Conservation (phyloP, 2,329 filamentous ascomycete genomes). For the Claviceps pusilla region DNA sequence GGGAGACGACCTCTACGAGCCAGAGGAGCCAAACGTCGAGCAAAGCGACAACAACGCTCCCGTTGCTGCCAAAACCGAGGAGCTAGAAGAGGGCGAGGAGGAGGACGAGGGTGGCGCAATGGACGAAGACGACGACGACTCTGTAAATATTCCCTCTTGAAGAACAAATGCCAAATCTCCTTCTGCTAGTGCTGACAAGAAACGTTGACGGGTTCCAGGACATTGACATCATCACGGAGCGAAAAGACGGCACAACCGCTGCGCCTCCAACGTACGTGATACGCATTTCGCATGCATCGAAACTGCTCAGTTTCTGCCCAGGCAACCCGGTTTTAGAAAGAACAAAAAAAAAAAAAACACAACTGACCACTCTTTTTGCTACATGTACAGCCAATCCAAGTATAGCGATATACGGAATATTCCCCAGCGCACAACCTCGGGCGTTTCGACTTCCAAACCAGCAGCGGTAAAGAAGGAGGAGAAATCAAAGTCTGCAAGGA, state of each 20-base stretch:
- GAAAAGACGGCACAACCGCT: slow-evolving; percentile 48
- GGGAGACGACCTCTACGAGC: slow-evolving; percentile 52
- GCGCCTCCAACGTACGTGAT: slow-evolving; percentile 39
- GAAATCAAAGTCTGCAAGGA: slow-evolving; percentile 16
- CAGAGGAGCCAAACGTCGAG: slow-evolving; percentile 36
- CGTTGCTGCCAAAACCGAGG: slow-evolving; percentile 27
- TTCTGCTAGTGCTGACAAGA: not conserved
- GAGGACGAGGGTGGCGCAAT: slow-evolving; percentile 46
- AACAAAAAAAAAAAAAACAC: not conserved
- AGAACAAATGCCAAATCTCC: no score
- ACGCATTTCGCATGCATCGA: no score
- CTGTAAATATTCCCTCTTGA: slow-evolving; percentile 8
- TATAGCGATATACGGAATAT: slow-evolving; percentile 54
- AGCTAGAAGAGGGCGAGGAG: slow-evolving; percentile 49
- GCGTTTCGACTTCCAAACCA: slow-evolving; percentile 32
- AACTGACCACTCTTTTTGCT: not conserved
- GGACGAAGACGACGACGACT: slow-evolving; percentile 43
- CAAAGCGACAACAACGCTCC: slow-evolving; percentile 15
- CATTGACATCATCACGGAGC: slow-evolving; percentile 53
- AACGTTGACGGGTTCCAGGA: slow-evolving; percentile 26
- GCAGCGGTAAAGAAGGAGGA: slow-evolving; percentile 32
- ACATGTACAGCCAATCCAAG: slow-evolving; percentile 35
- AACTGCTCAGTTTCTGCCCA: no score
- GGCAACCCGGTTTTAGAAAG: not conserved
- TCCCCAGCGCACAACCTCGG: slow-evolving; percentile 42